These are phyloP conservation scores for Phalaenopsis equestris DNA, from an alignment of 106 monocot genomes.

Conservation along the genomic window DNA sequence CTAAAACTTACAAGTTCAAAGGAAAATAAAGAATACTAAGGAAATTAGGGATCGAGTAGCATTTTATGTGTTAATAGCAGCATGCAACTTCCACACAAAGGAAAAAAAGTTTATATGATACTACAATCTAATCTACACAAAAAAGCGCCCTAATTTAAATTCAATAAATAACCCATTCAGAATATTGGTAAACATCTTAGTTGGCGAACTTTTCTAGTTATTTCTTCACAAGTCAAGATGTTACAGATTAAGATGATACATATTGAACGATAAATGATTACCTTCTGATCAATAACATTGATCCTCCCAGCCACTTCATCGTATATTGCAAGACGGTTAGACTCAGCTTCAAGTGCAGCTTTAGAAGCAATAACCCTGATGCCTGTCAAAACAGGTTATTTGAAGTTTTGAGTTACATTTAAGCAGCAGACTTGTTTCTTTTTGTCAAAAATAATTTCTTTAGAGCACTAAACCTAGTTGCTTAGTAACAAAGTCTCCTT, in stretches of 20 bases:
- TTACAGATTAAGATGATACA: background rate
- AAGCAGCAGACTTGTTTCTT: background rate
- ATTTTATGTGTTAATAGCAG: background rate
- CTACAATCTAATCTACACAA: background rate
- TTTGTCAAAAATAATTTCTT: background rate
- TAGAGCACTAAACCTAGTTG: background rate
- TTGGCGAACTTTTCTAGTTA: background rate
- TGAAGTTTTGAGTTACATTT: background rate
- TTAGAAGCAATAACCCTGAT: slow-evolving; percentile 49
- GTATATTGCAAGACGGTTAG: slow-evolving; percentile 33
- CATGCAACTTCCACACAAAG: background rate
- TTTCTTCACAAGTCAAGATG: background rate
- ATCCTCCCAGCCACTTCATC: slow-evolving; percentile 28
- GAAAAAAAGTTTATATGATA: background rate
- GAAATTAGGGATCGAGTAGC: background rate
- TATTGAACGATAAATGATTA: slow-evolving; percentile 8
- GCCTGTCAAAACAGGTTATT: slow-evolving; percentile 19
- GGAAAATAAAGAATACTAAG: background rate
- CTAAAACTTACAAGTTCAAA: background rate
- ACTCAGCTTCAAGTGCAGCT: slow-evolving; percentile 57
- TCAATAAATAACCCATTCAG: background rate
- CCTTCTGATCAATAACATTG: slow-evolving; percentile 32
- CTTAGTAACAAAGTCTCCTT: slow-evolving; percentile 1
- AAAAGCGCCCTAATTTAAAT: background rate
- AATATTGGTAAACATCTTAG: background rate